phyloP scores from a whole-genome alignment of 495 filamentous ascomycete species.

The Rostrohypoxylon terebratum region DNA sequence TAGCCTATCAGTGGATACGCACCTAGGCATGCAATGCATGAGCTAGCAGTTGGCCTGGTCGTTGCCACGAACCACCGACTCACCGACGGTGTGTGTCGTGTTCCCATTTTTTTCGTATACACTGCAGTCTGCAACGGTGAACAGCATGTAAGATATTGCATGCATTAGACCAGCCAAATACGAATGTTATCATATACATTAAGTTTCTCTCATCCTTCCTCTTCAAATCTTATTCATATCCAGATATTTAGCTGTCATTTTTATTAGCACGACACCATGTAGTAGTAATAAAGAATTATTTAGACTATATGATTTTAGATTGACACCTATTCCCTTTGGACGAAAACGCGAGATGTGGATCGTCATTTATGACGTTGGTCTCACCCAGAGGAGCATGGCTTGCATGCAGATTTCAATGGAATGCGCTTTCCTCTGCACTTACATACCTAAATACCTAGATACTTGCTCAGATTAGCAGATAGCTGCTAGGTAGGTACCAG shows the following conservation, averaged over 20 bases:
- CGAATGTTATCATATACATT: not conserved
- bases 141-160: constrained; percentile 15
- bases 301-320: constrained; percentile 36
- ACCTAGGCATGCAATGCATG: constrained; percentile 29
- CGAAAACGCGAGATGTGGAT: constrained; percentile 49
- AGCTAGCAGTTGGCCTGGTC: not conserved
- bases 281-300: constrained; percentile 12
- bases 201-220: constrained; percentile 10
- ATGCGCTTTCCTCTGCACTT: constrained; percentile 15
- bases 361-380: constrained; percentile 51
- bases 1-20: constrained; percentile 12
- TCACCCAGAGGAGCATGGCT: constrained; percentile 27
- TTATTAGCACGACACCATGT: constrained; percentile 28
- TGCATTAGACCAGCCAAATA: not conserved
- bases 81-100: constrained; percentile 26
- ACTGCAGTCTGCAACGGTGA: constrained; percentile 13
- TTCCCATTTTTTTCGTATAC: constrained; percentile 5
- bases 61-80: constrained; percentile 13
- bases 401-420: constrained; percentile 1
- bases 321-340: constrained; percentile 33
- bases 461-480: not conserved
- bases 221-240: constrained; percentile 9
- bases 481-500: not conserved
- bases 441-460: not conserved
- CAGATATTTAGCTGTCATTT: not conserved